A percentile compares a stretch with the other conserved stretches of the same genome.
Evolutionary conservation across 2,329 filamentous ascomycete genomes (phyloP).

Genomic region (Colletotrichum musae): DNA sequence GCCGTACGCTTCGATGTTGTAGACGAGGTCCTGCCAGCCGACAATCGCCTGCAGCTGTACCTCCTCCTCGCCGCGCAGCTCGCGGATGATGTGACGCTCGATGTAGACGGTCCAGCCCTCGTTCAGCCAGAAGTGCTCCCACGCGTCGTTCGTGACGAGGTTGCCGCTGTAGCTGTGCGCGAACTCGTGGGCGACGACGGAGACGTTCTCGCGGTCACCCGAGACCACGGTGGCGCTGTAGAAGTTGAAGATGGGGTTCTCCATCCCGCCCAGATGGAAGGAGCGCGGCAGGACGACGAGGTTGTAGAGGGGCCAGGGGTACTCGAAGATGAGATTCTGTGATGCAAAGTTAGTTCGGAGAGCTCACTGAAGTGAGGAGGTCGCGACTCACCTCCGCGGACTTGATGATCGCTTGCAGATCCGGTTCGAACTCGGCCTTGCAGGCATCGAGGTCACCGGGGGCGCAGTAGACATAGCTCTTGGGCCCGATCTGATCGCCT

Average conservation of each 20-base stretch:
- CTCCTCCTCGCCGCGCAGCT: conserved; percentile 22
- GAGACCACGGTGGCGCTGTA: conserved; percentile 80
- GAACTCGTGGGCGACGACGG: conserved; percentile 38
- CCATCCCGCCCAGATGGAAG: conserved; percentile 65
- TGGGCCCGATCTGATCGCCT: conserved; percentile 86
- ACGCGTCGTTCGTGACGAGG: conserved; percentile 35
- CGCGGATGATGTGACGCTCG: conserved; percentile 23
- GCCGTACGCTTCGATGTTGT: conserved; percentile 18
- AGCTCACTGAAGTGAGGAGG: too few relatives aligned
- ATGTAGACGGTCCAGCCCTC: conserved; percentile 31
- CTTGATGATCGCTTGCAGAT: conserved; percentile 92
- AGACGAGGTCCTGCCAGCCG: conserved; percentile 27
- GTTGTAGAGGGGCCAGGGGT: conserved; percentile 96
- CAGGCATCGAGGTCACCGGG: conserved; percentile 87
- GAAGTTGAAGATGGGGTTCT: conserved; percentile 95
- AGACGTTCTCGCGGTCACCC: conserved; percentile 9
- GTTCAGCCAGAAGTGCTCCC: conserved; percentile 39
- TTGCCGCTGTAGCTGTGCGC: conserved; percentile 39
- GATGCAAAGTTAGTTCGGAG: too few relatives aligned
- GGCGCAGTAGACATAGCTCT: conserved; percentile 87
- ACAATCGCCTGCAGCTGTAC: conserved; percentile 26
- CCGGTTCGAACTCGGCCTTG: conserved; percentile 92
- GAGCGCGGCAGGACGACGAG: conserved; percentile 82
- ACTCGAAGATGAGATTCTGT: conserved; percentile 80
- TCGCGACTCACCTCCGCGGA: conserved; percentile 72